A percentile compares a stretch with the other conserved stretches of the same genome.
phyloP scores from a whole-genome alignment of 2,329 filamentous ascomycete genomes.

The Xylaria sp. region DNA sequence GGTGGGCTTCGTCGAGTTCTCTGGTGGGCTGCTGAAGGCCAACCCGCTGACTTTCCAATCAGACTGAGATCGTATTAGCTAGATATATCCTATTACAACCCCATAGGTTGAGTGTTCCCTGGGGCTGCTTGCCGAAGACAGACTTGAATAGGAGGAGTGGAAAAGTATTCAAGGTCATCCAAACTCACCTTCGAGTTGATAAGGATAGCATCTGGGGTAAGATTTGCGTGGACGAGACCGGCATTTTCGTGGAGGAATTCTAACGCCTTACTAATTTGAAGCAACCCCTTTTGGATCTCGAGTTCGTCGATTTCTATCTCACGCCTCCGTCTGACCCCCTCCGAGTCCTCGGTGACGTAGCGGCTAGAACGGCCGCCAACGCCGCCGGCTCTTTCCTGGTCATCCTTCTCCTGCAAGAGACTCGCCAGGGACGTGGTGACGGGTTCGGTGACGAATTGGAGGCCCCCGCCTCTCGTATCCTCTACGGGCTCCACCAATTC shows the following conservation, averaged over 20 bases:
- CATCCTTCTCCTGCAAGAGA: conserved; percentile 84
- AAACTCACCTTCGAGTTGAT: conserved; percentile 82
- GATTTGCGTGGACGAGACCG: conserved; percentile 87
- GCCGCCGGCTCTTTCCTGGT: conserved; percentile 73
- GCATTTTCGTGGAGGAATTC: conserved; percentile 97
- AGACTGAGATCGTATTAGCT: conserved; percentile 58
- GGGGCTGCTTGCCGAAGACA: not conserved
- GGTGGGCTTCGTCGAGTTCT: conserved; percentile 72
- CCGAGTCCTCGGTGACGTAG: conserved; percentile 78
- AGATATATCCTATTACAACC: not conserved
- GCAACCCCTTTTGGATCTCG: conserved; percentile 93
- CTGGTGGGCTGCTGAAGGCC: conserved; percentile 81
- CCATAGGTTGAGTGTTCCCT: not conserved
- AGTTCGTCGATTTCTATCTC: conserved; percentile 95
- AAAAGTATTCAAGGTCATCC: not conserved
- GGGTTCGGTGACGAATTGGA: conserved; percentile 94
- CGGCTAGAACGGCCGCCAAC: conserved; percentile 73
- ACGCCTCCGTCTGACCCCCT: conserved; percentile 71
- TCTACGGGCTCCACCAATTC: conserved; percentile 95
- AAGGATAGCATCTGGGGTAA: conserved; percentile 91
- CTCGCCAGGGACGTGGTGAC: conserved; percentile 87
- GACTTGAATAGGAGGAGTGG: not conserved
- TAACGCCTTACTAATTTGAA: conserved; percentile 90
- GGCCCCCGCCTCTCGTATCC: conserved; percentile 84
- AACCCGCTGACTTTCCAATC: conserved; percentile 99